Base-by-base conservation (phyloP, 306 rosid species). In the Castanea sativa region DNA sequence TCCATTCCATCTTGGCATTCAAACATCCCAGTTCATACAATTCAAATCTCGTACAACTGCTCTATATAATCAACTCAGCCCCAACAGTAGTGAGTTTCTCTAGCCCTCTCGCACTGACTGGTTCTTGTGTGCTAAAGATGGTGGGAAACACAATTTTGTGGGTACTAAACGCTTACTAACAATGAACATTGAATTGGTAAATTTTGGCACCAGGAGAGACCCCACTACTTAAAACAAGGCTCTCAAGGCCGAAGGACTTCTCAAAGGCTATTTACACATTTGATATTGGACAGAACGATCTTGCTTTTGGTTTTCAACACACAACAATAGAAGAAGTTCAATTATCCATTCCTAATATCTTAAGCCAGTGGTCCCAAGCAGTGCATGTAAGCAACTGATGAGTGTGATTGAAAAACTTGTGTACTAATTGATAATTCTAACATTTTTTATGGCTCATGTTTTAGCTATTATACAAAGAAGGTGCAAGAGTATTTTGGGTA, bases 261-360 rank as follows among this genome's bases (percentile, higher is more conserved):
- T 84, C 91, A 51, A 86, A 60, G 76, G 97, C 97, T n/a, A 77
- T 94, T 33, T 94, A 94, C 80, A 91, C 88, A 52, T 71, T 92
- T 58, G 99, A 94, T 83, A 89, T 94, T 12, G 99, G 97, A 82
- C 97, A 94, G 80, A 94, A 94, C 58, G 98, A 94, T 80, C 88
- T 92, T 71, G 63, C 30, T 79, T 81, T 33, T 73, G 97, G 97
- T 12, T 71, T 88, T 64, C 91, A 87, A 59, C 83, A 91, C 74
- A 63, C 86, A 43, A 85, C 90, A n/a, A 77, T 59, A 64, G 82
- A 92, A 79, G 84, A 94, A 87, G 92, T 87, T 77, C 70, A 38
- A 76, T 84, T 85, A 21, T 92, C 93, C 43, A 88, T 92, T 80
- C 97, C 97, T 57, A 80, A 83, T 23, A 92, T 91, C 33, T 80